Base-by-base conservation (phyloP, 805 yeast species). In the Torulaspora delbrueckii region DNA sequence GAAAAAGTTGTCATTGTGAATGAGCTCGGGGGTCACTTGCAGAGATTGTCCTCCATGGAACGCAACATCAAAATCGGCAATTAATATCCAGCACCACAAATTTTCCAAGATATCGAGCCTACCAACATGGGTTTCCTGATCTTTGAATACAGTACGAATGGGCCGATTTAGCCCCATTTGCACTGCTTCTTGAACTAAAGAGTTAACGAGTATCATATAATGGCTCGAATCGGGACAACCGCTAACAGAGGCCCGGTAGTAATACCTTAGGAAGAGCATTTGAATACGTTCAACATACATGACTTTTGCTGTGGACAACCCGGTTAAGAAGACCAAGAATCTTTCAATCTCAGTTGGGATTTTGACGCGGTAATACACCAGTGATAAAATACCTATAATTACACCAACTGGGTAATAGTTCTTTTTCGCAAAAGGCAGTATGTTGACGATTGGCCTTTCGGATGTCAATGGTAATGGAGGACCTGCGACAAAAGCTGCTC, bases 321-420 rank as follows among this genome's bases (percentile, higher is more conserved):
- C 70, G n/a, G 51, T 46, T 27, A 66, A 33, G 37, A 48, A 52
- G 1, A 54, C 49, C 9, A 56, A 40, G 23, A 63, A 58, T 14
- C 44, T 37, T n/a, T 45, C 40, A 8, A 65, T 30, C 3, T 57
- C 35, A 1, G 36, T 28, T 5, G 68, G 68, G 1, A 51, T 26
- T 9, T 33, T 19, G 13, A 37, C 25, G 23, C 40, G 46, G 37
- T 38, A 63, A 24, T 50, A 43, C 2, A 49, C 52, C 6, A 56
- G 41, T 3, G 48, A 37, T 8, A 65, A 27, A 4, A 66, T 53
- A 40, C 45, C 48, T 3, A 65, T 16, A 2, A 66, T 51, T 1
- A 63, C 57, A 8, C 60, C 70, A 6, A 57, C 52, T 16, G 52
- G 57, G 40, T 55, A 66, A 37, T 53, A 61, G 34, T 63, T 63